Conservation (phyloP, 1,284 basidiomycete species). For the Puccinia hordei region DNA sequence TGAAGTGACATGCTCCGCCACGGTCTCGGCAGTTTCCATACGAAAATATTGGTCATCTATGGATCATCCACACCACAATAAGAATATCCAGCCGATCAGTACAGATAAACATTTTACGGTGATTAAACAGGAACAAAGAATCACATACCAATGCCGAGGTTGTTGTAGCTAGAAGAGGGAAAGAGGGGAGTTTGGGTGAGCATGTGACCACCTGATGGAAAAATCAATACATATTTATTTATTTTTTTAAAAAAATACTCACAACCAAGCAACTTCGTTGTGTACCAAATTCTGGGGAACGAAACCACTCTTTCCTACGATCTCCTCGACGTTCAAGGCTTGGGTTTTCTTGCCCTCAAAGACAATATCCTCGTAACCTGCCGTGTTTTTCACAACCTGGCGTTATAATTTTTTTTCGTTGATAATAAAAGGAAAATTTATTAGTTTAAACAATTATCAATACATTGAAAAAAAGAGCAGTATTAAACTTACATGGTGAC, state of each 20-base stretch:
- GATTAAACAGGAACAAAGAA: not conserved
- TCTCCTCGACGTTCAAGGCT: constrained; percentile 57
- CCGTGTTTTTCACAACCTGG: constrained; percentile 51
- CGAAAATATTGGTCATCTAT: constrained; percentile 60
- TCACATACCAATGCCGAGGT: constrained; percentile 48
- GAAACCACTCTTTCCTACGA: constrained; percentile 58
- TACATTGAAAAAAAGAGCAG: not conserved
- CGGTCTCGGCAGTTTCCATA: constrained; percentile 58
- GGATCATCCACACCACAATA: not conserved
- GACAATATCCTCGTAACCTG: constrained; percentile 58
- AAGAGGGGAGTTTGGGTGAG: not conserved
- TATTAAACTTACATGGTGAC: constrained; percentile 46
- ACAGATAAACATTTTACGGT: not conserved
- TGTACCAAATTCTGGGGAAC: constrained; percentile 58
- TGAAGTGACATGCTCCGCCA: constrained; percentile 63
- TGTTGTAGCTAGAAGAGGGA: constrained; percentile 44
- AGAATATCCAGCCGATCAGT: not conserved
- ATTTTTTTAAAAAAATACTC: constrained; percentile 52
- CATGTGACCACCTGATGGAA: not conserved
- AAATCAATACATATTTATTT: constrained; percentile 15
- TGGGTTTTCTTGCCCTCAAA: constrained; percentile 59
- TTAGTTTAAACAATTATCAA: not conserved
- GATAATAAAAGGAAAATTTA: no score
- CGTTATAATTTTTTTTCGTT: not conserved
- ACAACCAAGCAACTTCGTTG: constrained; percentile 60